Percentiles rank a stretch among this genome's conserved stretches.
phyloP scores from a whole-genome alignment of 2,329 filamentous ascomycete species.

The Camptophora hylomeconis region DNA sequence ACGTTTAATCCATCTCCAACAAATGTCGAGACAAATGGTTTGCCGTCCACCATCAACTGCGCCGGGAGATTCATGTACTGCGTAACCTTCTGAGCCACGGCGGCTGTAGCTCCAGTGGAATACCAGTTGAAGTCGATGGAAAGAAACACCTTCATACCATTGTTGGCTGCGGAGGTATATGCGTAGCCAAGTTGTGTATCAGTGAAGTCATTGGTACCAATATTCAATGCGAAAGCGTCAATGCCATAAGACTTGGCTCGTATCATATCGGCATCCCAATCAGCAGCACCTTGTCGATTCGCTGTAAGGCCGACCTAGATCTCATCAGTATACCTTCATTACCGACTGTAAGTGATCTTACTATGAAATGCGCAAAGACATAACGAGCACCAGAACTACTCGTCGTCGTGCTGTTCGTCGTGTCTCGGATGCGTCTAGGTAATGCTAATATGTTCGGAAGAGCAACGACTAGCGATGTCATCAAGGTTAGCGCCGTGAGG shows the following conservation, averaged over 20 bases:
- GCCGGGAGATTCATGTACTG: constrained; percentile 31
- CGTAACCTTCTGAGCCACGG: constrained; percentile 33
- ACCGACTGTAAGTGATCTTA: no score
- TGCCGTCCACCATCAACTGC: constrained; percentile 37
- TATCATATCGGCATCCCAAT: constrained; percentile 37
- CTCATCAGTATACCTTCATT: no score
- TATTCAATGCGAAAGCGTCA: constrained; percentile 39
- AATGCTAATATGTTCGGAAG: no score
- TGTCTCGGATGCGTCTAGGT: no score
- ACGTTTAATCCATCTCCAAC: constrained; percentile 33
- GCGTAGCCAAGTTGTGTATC: constrained; percentile 36
- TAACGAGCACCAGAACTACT: no score
- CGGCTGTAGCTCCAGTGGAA: constrained; percentile 23
- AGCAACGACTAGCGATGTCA: no score
- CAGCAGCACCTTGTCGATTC: constrained; percentile 28
- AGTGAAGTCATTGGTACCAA: constrained; percentile 31
- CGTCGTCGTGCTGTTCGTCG: no score
- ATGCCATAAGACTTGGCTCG: constrained; percentile 31
- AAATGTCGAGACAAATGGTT: constrained; percentile 43
- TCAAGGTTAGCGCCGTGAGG: no score
- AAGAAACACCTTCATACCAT: constrained; percentile 41
- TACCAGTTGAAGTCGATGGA: constrained; percentile 46
- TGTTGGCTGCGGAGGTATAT: constrained; percentile 35
- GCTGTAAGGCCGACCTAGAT: constrained; percentile 33
- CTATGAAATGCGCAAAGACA: no score